Base-by-base conservation (phyloP, 2,329 filamentous ascomycete species). In the Colletotrichum tabaci region DNA sequence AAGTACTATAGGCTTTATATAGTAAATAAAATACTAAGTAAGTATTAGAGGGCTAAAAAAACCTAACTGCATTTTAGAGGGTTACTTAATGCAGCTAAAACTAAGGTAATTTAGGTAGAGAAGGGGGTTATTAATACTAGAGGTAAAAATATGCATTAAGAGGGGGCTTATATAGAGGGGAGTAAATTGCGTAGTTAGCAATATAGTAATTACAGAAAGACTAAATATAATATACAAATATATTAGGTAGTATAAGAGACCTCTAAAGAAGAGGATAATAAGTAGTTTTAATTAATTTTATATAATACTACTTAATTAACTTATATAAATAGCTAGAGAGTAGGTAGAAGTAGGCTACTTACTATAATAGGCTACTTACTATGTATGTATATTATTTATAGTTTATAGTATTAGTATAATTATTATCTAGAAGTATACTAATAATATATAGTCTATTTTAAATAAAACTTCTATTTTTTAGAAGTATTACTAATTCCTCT, bases 31-130 rank as follows among this genome's bases (percentile, higher is more conserved):
- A 13, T 58, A 58, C 13, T 7, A 57, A 38, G 40, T n/a, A 18
- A 58, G 8, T 13, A 2, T 2, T 18, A 46, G 15, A 46, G 4
- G 4, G 42, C 42, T 46, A 26, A 46, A 60, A 42, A 60, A 44
- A 16, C n/a, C 16, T 21, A 42, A 42, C 5, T 60, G 46, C 7
- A 4, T 46, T 13, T 46, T 46, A 18, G 6, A 46, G 42, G 1
- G 16, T 46, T 46, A 26, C 40, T 58, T 58, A 58, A 60, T 60
- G 10, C 2, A 46, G n/a, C 16, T 60, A 60, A 60, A 60, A 12
- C 1, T 2, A 1, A 21, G 8, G 13, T 38, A 30, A 38, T 55
- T 1, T 16, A 55, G 3, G 18, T 38, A 57, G 8, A 38, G 15
- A 57, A 57, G 16, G 16, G 2, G 1, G 4, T 38, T 38, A 40